Base-by-base conservation (phyloP, 2,329 filamentous ascomycete genomes). In the Aspergillaceae sp. region DNA sequence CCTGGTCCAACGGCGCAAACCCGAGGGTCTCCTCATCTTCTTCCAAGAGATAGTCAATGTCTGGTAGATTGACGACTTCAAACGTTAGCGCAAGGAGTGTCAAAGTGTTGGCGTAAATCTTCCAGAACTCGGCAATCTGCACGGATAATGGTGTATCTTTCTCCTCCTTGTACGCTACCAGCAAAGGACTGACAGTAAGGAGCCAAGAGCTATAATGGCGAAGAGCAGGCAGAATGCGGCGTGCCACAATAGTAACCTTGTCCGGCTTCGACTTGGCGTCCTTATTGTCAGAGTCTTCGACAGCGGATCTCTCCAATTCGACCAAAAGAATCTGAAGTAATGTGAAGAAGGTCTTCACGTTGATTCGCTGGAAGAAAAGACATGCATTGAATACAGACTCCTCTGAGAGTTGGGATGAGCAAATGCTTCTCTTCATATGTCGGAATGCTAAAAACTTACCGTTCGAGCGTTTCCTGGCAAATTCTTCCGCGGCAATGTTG, bases 401-500 rank as follows among this genome's bases (percentile, higher is more conserved):
- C 51, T 74, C 74, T 74, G 49, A 43, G 44, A 7, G 41, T 38
- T 34, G 7, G 6, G 11, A 48, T 63, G 29, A 61, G 48, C 46
- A 46, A 35, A n/a, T 19, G 38, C 11, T 38, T 19, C 19, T 19
- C 19, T 42, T 41, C 28, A 11, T 7, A 28, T 48, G 40, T 8
- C 11, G 40, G 7, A 41, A 35, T 41, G 46, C 45, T 51, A 52
- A 36, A 30, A 43, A 56, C 64, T 60, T 72, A 82, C 83, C 70
- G 62, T 74, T 71, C 50, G 83, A 74, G 55, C 77, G 79, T 27
- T 78, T 69, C 29, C 74, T 75, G 38, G 87, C 84, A 59, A 87
- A 77, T 53, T 84, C 79, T 63, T 92, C 87, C 5, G 90, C 87
- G 4, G 87, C 82, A 51, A 97, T 85, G 58, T 94, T 97, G 55